Base-by-base conservation (phyloP, 2,329 filamentous ascomycete genomes). In the Monilinia laxa region DNA sequence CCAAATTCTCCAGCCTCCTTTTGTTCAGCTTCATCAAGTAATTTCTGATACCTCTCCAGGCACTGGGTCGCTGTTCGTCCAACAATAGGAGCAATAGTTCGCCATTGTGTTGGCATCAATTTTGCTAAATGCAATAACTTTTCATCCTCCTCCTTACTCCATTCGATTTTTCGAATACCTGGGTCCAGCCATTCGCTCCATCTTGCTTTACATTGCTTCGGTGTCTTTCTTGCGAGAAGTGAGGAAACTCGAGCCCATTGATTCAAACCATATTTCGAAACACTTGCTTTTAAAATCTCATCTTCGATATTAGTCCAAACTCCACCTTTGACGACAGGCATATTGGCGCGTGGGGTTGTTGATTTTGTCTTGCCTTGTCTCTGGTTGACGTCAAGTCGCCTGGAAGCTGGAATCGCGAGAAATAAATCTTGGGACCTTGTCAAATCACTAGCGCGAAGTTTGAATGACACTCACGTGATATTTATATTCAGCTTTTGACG, bases 131-230 rank as follows among this genome's bases (percentile, higher is more conserved):
- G 95, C 74, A 99, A 81, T 68, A 99, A 84, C 81, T 96, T 97
- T 83, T 99, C 95, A 78, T 99, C 95, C 78, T 99, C 95, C 79
- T 99, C 95, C 76, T 95, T 91, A 77, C 92, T 97, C 94, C 95
- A 99, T 81, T 99, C 95, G 73, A 96, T 95, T 83, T 99, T 99
- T 76, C 94, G 91, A 82, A 99, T 98, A 77, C 91, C 92, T 25
- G 95, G 95, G 77, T 99, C 95, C 72, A 99, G 86, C 94, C 95
- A 99, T 85, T 99, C 94, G 77, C 90, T 88, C 95, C 95, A 99
- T 81, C 95, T 86, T 69, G 95, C 94, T 82, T 99, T 99, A 87
- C 95, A 99, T 82, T 99, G 95, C 82, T 99, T 99, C 62, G 95
- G 89, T 42, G 95, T 98, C 80, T 99, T 99, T 76, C 96, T 92